These are phyloP conservation scores for Porcisia deanei DNA, from an alignment of 208 protist species.

Conservation along the genomic window DNA sequence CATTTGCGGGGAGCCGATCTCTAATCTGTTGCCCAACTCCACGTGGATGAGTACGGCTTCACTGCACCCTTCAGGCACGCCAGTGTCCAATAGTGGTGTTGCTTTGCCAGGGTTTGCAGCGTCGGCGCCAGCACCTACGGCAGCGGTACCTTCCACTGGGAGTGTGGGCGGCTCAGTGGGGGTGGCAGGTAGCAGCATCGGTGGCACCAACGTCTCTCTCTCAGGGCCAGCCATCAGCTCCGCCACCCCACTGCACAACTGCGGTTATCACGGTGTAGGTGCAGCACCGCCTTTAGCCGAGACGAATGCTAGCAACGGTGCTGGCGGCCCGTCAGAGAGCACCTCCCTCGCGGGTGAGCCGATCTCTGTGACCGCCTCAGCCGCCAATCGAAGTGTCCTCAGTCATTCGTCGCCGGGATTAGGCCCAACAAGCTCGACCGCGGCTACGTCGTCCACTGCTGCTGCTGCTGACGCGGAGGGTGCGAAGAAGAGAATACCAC, in stretches of 20 bases:
- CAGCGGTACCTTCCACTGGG: not conserved
- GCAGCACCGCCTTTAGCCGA: not conserved
- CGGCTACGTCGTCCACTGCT: not conserved
- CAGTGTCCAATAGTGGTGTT: not conserved
- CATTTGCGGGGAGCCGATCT: not conserved
- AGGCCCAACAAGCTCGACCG: not conserved
- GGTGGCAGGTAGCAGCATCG: not conserved
- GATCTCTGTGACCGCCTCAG: not conserved
- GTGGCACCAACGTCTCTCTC: not conserved
- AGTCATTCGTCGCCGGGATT: not conserved
- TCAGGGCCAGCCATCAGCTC: not conserved
- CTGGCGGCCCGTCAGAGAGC: not conserved
- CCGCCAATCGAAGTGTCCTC: not conserved
- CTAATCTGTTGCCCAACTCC: constrained; percentile 1
- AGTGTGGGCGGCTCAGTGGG: not conserved
- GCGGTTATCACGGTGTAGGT: not conserved
- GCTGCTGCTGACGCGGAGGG: not conserved
- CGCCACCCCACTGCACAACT: not conserved
- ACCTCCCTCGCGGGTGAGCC: constrained; percentile 1
- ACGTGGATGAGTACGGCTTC: not conserved
- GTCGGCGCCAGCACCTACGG: not conserved
- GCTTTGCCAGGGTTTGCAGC: not conserved
- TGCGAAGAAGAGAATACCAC: constrained; percentile 19
- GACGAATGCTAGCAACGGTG: not conserved
- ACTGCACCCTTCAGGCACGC: not conserved